Percentiles rank a stretch among this genome's conserved stretches.
Evolutionary conservation across 495 filamentous ascomycete genomes (phyloP).

Genomic region (Trichoderma orchidacearum): DNA sequence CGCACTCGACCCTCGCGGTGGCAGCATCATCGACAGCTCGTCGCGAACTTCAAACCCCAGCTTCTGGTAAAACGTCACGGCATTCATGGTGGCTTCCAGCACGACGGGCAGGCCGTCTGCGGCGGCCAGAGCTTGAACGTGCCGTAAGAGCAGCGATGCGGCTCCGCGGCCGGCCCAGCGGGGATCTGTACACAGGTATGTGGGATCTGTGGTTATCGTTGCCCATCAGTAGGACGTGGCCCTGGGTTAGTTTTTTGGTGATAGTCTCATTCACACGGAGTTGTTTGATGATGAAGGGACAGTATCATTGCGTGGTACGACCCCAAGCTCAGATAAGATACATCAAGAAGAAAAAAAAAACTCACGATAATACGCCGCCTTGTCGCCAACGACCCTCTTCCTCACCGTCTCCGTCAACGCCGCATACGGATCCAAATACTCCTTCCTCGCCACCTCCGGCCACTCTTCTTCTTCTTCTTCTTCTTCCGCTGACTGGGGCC

Average conservation of each 20-base stretch:
- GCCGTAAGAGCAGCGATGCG: conserved; percentile 18
- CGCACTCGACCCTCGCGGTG: not conserved
- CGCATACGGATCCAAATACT: conserved; percentile 19
- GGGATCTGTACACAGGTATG: conserved; percentile 26
- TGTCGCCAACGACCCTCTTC: conserved; percentile 11
- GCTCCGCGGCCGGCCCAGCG: conserved; percentile 27
- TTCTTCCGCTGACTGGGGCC: not conserved
- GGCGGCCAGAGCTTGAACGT: conserved; percentile 20
- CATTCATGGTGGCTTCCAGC: conserved; percentile 27
- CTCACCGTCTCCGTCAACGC: conserved; percentile 16
- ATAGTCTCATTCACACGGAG: too few relatives aligned
- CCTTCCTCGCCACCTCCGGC: conserved; percentile 10
- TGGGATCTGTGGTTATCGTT: conserved; percentile 17
- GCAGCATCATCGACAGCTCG: conserved; percentile 16
- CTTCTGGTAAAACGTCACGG: conserved; percentile 24
- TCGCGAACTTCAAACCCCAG: conserved; percentile 22
- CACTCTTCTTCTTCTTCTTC: conserved; percentile 4
- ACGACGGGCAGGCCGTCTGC: conserved; percentile 23
- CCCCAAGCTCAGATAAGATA: not conserved
- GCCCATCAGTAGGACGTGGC: too few relatives aligned
- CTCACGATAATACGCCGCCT: conserved; percentile 12
- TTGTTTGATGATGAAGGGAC: too few relatives aligned
- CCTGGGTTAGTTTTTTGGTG: too few relatives aligned
- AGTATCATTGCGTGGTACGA: too few relatives aligned
- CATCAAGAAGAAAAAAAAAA: conserved; percentile 3